These are phyloP conservation scores for Sphagnum tenellum DNA, from an alignment of 225 moss, liverwort and hornwort genomes.

Conservation along the genomic window DNA sequence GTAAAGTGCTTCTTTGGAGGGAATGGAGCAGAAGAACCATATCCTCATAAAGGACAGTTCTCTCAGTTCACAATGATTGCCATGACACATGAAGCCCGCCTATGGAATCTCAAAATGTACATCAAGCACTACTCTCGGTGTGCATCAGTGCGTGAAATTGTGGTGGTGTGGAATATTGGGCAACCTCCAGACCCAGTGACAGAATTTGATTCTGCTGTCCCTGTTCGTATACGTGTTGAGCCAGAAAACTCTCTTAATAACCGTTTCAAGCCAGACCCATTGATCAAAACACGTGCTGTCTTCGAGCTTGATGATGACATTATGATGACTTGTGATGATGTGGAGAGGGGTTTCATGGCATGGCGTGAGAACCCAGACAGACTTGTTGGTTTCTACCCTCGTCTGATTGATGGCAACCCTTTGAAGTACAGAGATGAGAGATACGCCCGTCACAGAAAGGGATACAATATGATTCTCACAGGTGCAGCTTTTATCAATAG, in stretches of 20 bases:
- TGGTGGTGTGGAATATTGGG: constrained; percentile 92
- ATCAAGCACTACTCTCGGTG: constrained; percentile 92
- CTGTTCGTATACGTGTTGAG: constrained; percentile 81
- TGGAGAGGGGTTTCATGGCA: constrained; percentile 82
- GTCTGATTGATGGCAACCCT: constrained; percentile 51
- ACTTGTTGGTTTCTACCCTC: constrained; percentile 89
- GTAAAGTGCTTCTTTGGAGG: constrained; percentile 81
- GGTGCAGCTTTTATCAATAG: constrained; percentile 80
- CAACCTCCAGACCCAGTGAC: constrained; percentile 49
- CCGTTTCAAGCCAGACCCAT: constrained; percentile 59
- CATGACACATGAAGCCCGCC: constrained; percentile 82
- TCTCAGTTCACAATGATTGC: constrained; percentile 94
- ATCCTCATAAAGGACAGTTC: constrained; percentile 48
- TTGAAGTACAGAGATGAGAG: constrained; percentile 78
- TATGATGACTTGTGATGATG: constrained; percentile 96
- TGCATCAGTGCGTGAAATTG: constrained; percentile 85
- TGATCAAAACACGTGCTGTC: constrained; percentile 69
- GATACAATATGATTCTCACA: constrained; percentile 92
- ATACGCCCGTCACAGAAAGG: constrained; percentile 45
- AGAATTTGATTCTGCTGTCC: constrained; percentile 88
- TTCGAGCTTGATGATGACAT: constrained; percentile 96
- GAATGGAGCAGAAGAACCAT: constrained; percentile 75
- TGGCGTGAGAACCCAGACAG: constrained; percentile 76
- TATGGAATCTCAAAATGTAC: constrained; percentile 94
- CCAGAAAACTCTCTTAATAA: constrained; percentile 78